These are phyloP conservation scores for Coffea eugenioides DNA, from an alignment of 257 asterid species.

Conservation along the genomic window DNA sequence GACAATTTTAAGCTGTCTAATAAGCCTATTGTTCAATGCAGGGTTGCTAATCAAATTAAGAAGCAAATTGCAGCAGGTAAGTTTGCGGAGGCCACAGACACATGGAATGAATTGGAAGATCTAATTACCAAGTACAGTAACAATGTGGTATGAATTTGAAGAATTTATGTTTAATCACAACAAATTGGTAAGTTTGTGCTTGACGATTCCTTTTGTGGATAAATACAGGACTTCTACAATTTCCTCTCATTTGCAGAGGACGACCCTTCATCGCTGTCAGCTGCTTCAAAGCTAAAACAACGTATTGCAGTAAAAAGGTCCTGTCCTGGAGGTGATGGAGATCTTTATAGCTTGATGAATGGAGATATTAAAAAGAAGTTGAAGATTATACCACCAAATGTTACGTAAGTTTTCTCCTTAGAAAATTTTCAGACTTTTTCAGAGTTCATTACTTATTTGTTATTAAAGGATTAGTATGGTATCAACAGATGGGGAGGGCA, in stretches of 20 bases:
- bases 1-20: conserved; percentile 3
- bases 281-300: conserved; percentile 48
- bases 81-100: conserved; percentile 57
- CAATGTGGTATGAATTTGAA: conserved; percentile 51
- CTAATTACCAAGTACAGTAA: conserved; percentile 49
- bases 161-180: neutral
- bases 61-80: conserved; percentile 49
- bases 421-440: neutral
- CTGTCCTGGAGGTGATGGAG: conserved; percentile 55
- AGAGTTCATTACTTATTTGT: neutral
- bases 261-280: conserved; percentile 58
- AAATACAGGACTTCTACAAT: conserved; percentile 79
- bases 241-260: conserved; percentile 65
- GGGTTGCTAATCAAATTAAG: conserved; percentile 60
- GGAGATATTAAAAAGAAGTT: conserved; percentile 72
- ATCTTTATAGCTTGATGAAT: conserved; percentile 63
- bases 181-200: neutral
- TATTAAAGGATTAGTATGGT: neutral
- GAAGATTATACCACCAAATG: conserved; percentile 61
- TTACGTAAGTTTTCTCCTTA: conserved; percentile 43
- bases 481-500: conserved; percentile 80
- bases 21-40: conserved; percentile 32
- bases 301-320: conserved; percentile 44
- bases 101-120: conserved; percentile 61
- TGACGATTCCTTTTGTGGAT: neutral